Base-by-base conservation (phyloP, 2,329 filamentous ascomycete species). In the Alternaria sp. region DNA sequence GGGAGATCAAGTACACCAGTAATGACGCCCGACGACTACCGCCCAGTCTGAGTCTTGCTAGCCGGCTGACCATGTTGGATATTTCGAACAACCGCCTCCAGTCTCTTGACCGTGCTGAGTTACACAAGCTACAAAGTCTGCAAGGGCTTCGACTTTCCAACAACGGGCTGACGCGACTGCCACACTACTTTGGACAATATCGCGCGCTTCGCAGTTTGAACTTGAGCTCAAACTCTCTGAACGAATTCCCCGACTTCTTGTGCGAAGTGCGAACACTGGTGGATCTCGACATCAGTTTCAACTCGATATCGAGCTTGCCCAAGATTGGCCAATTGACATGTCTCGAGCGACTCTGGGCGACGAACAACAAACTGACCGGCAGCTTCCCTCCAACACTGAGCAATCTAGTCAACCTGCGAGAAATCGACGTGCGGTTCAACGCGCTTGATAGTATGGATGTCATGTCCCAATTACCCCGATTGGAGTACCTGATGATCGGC, bases 251-350 rank as follows among this genome's bases (percentile, higher is more conserved):
- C 0, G 85, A 90, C 21, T 96, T 97, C 72, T 84, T 99, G 21
- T 95, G 93, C 79, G 87, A 93, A 23, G 83, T 99, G 20, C 89
- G 89, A 68, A 94, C 91, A 46, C 82, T 99, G 49, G 92, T 97
- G 12, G 95, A 99, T 76, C 87, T 99, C 44, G 96, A 99, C 74
- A 89, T 99, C 76, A 98, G 95, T 78, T 99, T 99, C 87, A 99
- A 99, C 77, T 88, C 90, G 44, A 97, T 99, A 66, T 87, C 88
- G 11, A 87, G 84, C 58, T 83, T 99, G 8, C 94, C 94, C 1
- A 89, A 90, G 66, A 92, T 99, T 68, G 93, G 94, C 7, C 88
- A 89, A 59, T 82, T 99, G 61, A 88, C 86, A 61, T 92, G 90
- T 58, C 83, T 99, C 41, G 96, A 98, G 80, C 90, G 94, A 67